Conservation (phyloP, 257 asterid genomes). For the Fraxinus quadrangulata region DNA sequence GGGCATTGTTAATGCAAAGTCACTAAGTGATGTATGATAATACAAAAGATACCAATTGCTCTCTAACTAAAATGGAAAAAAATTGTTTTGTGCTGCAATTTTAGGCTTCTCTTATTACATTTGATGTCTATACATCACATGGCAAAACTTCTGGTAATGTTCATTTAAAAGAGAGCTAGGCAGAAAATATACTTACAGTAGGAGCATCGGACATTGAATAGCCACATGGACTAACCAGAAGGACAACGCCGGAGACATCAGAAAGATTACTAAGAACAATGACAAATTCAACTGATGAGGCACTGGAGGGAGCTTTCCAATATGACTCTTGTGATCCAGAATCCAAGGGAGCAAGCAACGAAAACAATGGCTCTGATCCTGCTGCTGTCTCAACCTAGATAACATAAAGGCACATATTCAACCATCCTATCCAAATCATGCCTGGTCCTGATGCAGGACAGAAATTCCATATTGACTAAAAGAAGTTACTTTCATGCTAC, state of each 20-base stretch:
- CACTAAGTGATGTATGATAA: neutral
- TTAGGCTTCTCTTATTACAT: neutral
- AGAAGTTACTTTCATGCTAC: slow-evolving; percentile 15
- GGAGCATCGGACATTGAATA: slow-evolving; percentile 88
- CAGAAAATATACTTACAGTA: slow-evolving; percentile 61
- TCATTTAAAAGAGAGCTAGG: slow-evolving; percentile 24
- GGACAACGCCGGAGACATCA: slow-evolving; percentile 87
- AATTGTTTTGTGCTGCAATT: neutral
- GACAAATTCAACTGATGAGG: slow-evolving; percentile 76
- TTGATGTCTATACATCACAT: neutral
- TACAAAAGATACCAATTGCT: neutral
- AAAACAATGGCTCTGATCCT: slow-evolving; percentile 80
- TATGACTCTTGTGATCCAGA: slow-evolving; percentile 68
- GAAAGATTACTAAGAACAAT: slow-evolving; percentile 76
- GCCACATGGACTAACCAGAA: slow-evolving; percentile 92
- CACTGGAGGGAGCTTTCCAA: slow-evolving; percentile 88
- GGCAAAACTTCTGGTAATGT: neutral
- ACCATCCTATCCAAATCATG: neutral
- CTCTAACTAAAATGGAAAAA: neutral
- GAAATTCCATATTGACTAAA: slow-evolving; percentile 21
- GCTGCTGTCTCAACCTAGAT: slow-evolving; percentile 85
- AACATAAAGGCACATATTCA: slow-evolving; percentile 23
- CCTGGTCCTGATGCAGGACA: slow-evolving; percentile 5
- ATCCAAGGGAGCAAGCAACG: slow-evolving; percentile 77
- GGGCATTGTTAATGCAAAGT: neutral